Evolutionary conservation across 441 rosid genomes (phyloP), one percentile per base, ranked within the genome.

Genomic region (Flueggea neowawraea): DNA sequence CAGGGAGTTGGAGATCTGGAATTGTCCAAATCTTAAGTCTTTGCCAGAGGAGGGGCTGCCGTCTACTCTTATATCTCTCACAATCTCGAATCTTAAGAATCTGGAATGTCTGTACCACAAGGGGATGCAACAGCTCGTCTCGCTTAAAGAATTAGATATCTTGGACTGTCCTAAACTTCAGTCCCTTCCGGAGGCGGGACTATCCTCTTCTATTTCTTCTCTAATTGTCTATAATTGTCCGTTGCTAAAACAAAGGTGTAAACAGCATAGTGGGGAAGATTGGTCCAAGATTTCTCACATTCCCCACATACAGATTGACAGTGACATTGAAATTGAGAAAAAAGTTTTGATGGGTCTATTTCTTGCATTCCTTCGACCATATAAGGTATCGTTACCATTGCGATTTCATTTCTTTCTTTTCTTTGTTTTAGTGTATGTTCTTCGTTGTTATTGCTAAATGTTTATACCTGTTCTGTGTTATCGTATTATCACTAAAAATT

Each of bases 131-230:
- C 59, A 69, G 31, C 61, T 68, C 16, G 61, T 51, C 8, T 66
- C 22, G 45, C 76, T 76, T 6, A 67, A 59, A 64, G 59, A 53
- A 13, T 12, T 79, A 52, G 69, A 72, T 72, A 74, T 82, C 58
- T 12, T 4, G 12, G 12, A 12, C 31, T 63, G 66, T 51, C 43
- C 66, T 16, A 43, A 63, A 2, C 66, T 63, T 31, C 59, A 44
- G 50, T 36, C 50, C 32, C 6, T 58, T n/a, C 61, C 61, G 36
- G 52, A 63, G 33, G 28, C 9, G 22, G 58, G 59, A 48, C n/a
- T 62, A 3, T 58, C 59, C 15, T 36, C 12, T n/a, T 60, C 58
- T 16, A 50, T 80, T 41, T 63, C 72, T 51, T 70, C 33, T 31
- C 68, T 78, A 11, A 31, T 55, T 50, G 61, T 78, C 55, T 59